Evolutionary conservation across 495 filamentous ascomycete species (phyloP).

Genomic region (Evansstolkia leycettana): DNA sequence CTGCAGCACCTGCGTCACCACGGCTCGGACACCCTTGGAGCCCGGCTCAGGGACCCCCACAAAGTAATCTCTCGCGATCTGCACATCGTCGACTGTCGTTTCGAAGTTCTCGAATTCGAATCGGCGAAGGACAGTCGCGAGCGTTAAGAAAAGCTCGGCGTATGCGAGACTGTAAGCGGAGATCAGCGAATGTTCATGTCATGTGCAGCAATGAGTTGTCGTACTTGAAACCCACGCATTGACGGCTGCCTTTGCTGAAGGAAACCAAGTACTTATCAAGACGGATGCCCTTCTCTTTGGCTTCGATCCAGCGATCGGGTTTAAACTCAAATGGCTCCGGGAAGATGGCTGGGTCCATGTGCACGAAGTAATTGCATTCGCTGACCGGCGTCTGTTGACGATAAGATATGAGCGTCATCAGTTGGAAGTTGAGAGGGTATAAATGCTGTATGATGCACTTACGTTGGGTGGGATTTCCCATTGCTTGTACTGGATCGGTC

Average conservation of each 20-base stretch:
- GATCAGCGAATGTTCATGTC: background rate
- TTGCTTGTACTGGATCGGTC: conserved; percentile 18
- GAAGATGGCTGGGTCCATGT: conserved; percentile 28
- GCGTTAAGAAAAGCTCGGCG: conserved; percentile 9
- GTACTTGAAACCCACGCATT: conserved; percentile 18
- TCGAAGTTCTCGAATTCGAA: conserved; percentile 15
- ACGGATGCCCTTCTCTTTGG: conserved; percentile 3
- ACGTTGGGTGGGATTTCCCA: conserved; percentile 11
- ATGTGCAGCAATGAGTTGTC: background rate
- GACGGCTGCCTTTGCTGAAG: conserved; percentile 17
- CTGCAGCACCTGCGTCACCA: too few species aligned
- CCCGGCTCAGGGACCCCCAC: too few species aligned
- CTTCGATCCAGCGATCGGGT: conserved; percentile 30
- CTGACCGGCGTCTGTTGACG: conserved; percentile 27
- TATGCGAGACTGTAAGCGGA: conserved; percentile 8
- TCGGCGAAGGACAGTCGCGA: conserved; percentile 5
- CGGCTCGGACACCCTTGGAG: too few species aligned
- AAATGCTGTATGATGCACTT: conserved; percentile 1
- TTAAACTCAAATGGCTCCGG: conserved; percentile 25
- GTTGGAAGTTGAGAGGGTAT: too few species aligned
- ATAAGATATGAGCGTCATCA: conserved; percentile 1
- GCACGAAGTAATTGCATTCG: conserved; percentile 24
- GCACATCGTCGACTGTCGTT: conserved; percentile 3
- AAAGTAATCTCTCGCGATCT: background rate
- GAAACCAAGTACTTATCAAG: conserved; percentile 15